These are phyloP conservation scores for Penicillium sp. DNA, from an alignment of 2,329 filamentous ascomycete species.

Conservation along the genomic window DNA sequence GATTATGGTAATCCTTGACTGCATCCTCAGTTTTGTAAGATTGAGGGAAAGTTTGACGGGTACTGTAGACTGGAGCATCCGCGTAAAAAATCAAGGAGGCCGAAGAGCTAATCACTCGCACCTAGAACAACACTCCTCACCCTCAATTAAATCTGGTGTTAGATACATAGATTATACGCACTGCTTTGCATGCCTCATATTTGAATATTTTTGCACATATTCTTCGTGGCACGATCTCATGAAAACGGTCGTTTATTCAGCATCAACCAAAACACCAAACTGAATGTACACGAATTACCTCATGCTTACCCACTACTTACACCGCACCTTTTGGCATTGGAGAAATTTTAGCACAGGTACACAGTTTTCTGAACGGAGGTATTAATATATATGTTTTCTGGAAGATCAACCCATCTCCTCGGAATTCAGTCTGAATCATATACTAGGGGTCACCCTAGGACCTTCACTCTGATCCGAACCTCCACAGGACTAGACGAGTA, in stretches of 20 bases:
- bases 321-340: background rate
- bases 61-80: slow-evolving; percentile 5
- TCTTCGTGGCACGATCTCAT: background rate
- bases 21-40: slow-evolving; percentile 1
- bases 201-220: slow-evolving; percentile 1
- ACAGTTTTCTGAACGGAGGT: slow-evolving; percentile 1
- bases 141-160: slow-evolving; percentile 1
- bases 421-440: too few species aligned
- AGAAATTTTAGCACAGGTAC: slow-evolving; percentile 1
- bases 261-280: too few species aligned
- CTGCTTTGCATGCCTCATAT: slow-evolving; percentile 1
- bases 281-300: too few species aligned
- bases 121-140: background rate
- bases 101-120: slow-evolving; percentile 1
- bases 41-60: slow-evolving; percentile 3
- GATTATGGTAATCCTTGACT: slow-evolving; percentile 1
- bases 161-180: slow-evolving; percentile 1
- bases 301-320: background rate
- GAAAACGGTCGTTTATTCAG: background rate
- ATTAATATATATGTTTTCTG: slow-evolving; percentile 2
- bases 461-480: too few species aligned
- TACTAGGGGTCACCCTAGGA: too few species aligned
- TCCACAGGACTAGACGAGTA: too few species aligned
- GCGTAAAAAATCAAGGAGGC: slow-evolving; percentile 4
- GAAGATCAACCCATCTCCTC: slow-evolving; percentile 3